These are phyloP conservation scores for Stagonosporopsis cucurbitacearum DNA, from an alignment of 2,329 filamentous ascomycete species.

Conservation along the genomic window DNA sequence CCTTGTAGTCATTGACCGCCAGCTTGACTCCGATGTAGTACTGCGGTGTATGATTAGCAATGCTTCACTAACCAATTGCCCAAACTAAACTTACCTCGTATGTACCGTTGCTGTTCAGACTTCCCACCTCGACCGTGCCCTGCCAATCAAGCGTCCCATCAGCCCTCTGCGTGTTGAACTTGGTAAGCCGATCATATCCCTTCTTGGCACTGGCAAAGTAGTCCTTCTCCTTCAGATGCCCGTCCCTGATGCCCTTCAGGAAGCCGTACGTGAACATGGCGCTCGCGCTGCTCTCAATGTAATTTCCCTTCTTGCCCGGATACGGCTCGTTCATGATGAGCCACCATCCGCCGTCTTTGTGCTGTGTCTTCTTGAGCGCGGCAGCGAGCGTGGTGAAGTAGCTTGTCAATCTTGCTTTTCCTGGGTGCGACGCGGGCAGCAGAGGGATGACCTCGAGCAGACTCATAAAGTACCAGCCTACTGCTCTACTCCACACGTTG, in stretches of 20 bases:
- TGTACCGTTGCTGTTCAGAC: slow-evolving; percentile 54
- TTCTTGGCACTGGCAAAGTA: slow-evolving; percentile 48
- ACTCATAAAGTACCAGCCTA: slow-evolving; percentile 37
- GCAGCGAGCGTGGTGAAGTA: slow-evolving; percentile 50
- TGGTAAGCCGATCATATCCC: slow-evolving; percentile 51
- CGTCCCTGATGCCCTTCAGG: slow-evolving; percentile 26
- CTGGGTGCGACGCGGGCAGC: slow-evolving; percentile 44
- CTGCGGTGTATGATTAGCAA: slow-evolving; percentile 22
- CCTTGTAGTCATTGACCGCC: slow-evolving; percentile 43
- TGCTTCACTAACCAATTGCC: background rate
- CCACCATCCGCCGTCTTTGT: slow-evolving; percentile 61
- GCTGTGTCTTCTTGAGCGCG: slow-evolving; percentile 49
- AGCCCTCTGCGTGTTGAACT: slow-evolving; percentile 50
- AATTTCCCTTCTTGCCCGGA: slow-evolving; percentile 56
- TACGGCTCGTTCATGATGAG: slow-evolving; percentile 59
- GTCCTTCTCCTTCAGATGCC: slow-evolving; percentile 25
- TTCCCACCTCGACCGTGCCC: slow-evolving; percentile 58
- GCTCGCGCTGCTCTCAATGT: slow-evolving; percentile 63
- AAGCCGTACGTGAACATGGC: slow-evolving; percentile 53
- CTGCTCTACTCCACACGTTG: slow-evolving; percentile 33
- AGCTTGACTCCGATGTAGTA: slow-evolving; percentile 41
- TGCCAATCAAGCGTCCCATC: slow-evolving; percentile 57
- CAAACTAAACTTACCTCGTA: slow-evolving; percentile 51
- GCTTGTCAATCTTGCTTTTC: slow-evolving; percentile 37
- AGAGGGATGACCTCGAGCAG: slow-evolving; percentile 55